phyloP scores from a whole-genome alignment of 2,329 filamentous ascomycete genomes.

The Elsinoe perseae region DNA sequence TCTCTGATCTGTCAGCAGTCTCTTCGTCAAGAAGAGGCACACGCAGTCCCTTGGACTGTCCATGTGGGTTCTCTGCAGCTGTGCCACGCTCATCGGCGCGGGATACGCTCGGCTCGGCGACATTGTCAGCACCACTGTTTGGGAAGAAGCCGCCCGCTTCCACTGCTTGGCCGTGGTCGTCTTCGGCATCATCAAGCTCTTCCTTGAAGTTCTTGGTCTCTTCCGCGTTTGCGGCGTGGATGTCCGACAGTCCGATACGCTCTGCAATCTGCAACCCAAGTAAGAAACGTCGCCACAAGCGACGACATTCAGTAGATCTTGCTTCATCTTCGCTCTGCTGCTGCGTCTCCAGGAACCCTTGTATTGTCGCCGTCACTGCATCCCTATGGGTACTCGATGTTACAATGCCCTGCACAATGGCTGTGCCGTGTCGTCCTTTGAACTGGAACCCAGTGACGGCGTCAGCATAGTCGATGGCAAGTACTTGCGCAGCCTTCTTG shows the following conservation, averaged over 20 bases:
- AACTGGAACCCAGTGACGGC: conserved; percentile 89
- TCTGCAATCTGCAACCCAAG: conserved; percentile 62
- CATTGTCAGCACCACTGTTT: conserved; percentile 43
- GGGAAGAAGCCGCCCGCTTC: conserved; percentile 35
- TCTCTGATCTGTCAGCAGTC: neutral
- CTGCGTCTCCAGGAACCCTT: conserved; percentile 58
- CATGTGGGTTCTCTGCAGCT: neutral
- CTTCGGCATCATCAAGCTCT: conserved; percentile 20
- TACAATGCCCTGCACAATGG: conserved; percentile 69
- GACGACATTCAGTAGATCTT: conserved; percentile 43
- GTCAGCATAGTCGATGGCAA: conserved; percentile 79
- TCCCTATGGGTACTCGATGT: conserved; percentile 65
- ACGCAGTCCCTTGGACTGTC: neutral
- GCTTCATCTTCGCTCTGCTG: conserved; percentile 54
- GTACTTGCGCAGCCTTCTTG: conserved; percentile 61
- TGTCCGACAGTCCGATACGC: conserved; percentile 51
- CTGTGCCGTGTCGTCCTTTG: conserved; percentile 75
- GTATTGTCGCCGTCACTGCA: conserved; percentile 62
- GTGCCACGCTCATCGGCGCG: neutral
- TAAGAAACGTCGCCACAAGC: conserved; percentile 53
- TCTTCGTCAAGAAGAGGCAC: conserved; percentile 6
- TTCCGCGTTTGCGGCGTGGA: conserved; percentile 18
- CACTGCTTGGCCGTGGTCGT: conserved; percentile 18
- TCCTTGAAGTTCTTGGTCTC: conserved; percentile 17
- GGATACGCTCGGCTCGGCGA: conserved; percentile 19